phyloP scores from a whole-genome alignment of 2,329 filamentous ascomycete species.

The Graphilbum fragrans region DNA sequence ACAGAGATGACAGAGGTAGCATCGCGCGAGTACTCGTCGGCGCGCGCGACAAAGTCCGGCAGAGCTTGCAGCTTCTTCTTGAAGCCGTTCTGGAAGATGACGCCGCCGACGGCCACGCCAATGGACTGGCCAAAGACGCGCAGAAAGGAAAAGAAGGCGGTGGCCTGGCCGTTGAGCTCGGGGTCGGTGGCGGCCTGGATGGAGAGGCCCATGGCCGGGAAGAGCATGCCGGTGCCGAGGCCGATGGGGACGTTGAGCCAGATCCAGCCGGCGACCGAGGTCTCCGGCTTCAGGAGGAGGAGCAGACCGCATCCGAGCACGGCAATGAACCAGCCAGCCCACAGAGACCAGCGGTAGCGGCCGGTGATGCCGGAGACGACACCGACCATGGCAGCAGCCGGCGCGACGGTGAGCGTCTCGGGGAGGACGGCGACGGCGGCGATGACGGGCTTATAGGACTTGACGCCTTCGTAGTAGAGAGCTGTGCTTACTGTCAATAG shows the following conservation, averaged over 20 bases:
- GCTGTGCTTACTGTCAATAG: constrained; percentile 4
- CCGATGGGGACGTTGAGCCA: constrained; percentile 22
- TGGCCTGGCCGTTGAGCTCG: constrained; percentile 23
- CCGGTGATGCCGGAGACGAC: constrained; percentile 10
- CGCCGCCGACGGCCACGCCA: constrained; percentile 27
- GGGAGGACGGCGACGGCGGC: constrained; percentile 18
- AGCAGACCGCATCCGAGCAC: constrained; percentile 15
- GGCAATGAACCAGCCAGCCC: constrained; percentile 14
- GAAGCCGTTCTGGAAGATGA: constrained; percentile 25
- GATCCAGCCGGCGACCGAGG: constrained; percentile 19
- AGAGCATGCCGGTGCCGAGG: constrained; percentile 23
- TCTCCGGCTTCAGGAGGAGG: constrained; percentile 7
- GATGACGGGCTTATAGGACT: constrained; percentile 16
- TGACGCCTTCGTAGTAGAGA: constrained; percentile 18
- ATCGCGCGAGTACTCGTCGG: constrained; percentile 38
- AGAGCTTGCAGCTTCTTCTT: constrained; percentile 6
- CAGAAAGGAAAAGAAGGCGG: constrained; percentile 27
- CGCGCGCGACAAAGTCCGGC: constrained; percentile 9
- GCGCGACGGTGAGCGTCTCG: constrained; percentile 13
- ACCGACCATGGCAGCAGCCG: constrained; percentile 10
- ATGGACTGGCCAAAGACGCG: constrained; percentile 27
- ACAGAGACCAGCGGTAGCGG: constrained; percentile 19
- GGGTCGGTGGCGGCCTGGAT: constrained; percentile 23
- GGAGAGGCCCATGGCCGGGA: constrained; percentile 26
- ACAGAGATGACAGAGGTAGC: constrained; percentile 40